These are phyloP conservation scores for Hortaea sp. DNA, from an alignment of 2,329 filamentous ascomycete genomes.

Conservation along the genomic window DNA sequence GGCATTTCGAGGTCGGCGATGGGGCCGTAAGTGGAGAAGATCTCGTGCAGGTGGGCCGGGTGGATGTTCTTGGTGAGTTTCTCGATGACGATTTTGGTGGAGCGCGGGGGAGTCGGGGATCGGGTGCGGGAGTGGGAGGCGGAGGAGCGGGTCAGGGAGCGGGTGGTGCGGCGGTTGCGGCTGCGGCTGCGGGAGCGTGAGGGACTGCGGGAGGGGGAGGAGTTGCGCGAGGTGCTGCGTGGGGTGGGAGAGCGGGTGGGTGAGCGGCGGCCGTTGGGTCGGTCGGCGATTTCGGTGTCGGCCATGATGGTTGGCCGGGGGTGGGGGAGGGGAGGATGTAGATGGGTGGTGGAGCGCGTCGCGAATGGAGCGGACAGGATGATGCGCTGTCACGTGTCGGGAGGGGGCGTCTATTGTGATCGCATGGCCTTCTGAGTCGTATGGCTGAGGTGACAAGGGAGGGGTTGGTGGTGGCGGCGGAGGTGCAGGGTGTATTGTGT, in stretches of 20 bases:
- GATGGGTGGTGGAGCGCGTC: background rate
- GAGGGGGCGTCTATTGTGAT: no score
- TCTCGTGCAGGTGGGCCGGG: slow-evolving; percentile 77
- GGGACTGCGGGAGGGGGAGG: slow-evolving; percentile 13
- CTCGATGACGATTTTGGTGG: slow-evolving; percentile 77
- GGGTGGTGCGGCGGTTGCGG: slow-evolving; percentile 3
- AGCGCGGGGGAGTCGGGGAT: slow-evolving; percentile 13
- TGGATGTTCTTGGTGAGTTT: slow-evolving; percentile 93
- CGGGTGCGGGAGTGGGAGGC: slow-evolving; percentile 10
- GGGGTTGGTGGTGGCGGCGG: no score
- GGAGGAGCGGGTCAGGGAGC: slow-evolving; percentile 7
- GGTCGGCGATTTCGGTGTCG: background rate
- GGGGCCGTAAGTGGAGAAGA: slow-evolving; percentile 78
- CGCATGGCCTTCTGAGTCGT: no score
- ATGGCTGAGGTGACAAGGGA: no score
- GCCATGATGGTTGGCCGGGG: slow-evolving; percentile 1
- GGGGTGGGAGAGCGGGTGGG: slow-evolving; percentile 4
- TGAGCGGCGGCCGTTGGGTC: slow-evolving; percentile 17
- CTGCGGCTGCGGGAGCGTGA: slow-evolving; percentile 10
- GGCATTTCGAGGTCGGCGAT: slow-evolving; percentile 85
- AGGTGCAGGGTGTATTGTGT: no score
- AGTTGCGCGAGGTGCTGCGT: slow-evolving; percentile 14
- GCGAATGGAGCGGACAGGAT: background rate
- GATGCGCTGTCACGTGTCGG: background rate
- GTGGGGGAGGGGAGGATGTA: background rate